Evolutionary conservation across 768 basidiomycete species (phyloP).

Genomic region (Macrolepiota fuliginosa): DNA sequence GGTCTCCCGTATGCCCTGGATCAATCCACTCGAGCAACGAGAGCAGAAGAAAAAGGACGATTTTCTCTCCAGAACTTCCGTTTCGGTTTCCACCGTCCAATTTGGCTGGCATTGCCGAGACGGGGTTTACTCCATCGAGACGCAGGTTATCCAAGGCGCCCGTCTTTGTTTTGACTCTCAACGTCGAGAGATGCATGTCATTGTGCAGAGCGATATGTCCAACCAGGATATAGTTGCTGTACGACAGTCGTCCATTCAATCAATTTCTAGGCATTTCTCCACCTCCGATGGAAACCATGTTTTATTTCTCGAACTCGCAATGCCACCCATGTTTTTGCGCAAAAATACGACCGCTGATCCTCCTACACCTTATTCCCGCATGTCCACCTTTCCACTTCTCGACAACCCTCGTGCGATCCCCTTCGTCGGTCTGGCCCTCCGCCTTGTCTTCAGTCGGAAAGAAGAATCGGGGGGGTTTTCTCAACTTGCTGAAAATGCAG

Average conservation of each 20-base stretch:
- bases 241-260: slow-evolving; percentile 40
- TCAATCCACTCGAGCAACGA: slow-evolving; percentile 35
- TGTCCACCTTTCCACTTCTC: slow-evolving; percentile 15
- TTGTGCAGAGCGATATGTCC: slow-evolving; percentile 17
- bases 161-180: slow-evolving; percentile 38
- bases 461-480: slow-evolving; percentile 37
- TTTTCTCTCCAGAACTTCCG: slow-evolving; percentile 25
- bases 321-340: slow-evolving; percentile 25
- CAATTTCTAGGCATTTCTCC: slow-evolving; percentile 31
- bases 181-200: slow-evolving; percentile 46
- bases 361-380: not conserved
- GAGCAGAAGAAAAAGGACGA: slow-evolving; percentile 29
- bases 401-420: slow-evolving; percentile 41
- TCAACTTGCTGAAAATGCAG: slow-evolving; percentile 33
- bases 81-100: slow-evolving; percentile 41
- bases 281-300: slow-evolving; percentile 27
- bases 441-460: slow-evolving; percentile 40
- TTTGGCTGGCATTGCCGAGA: slow-evolving; percentile 68
- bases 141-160: slow-evolving; percentile 16
- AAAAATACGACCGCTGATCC: not conserved
- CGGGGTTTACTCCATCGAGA: slow-evolving; percentile 52
- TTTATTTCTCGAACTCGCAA: slow-evolving; percentile 41
- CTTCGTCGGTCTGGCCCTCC: slow-evolving; percentile 50
- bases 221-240: slow-evolving; percentile 38
- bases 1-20: slow-evolving; percentile 36